Evolutionary conservation across 2,329 filamentous ascomycete species (phyloP).

Genomic region (Periconia digitata): DNA sequence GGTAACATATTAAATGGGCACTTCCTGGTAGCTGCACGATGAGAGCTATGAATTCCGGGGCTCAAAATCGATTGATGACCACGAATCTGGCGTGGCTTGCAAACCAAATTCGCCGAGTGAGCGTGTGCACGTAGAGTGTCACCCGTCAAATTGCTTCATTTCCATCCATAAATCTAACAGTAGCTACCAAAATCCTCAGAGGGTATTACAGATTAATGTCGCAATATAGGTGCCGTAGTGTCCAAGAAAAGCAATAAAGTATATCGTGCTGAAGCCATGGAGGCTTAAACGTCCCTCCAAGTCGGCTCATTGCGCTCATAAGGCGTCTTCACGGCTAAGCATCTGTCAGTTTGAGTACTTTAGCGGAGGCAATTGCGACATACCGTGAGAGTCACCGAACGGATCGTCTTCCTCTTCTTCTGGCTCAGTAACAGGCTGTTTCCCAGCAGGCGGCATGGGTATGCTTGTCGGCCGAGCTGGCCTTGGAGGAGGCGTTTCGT

Average conservation of each 20-base stretch:
- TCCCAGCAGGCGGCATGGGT: conserved; percentile 39
- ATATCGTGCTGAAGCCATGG: not conserved
- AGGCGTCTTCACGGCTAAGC: conserved; percentile 56
- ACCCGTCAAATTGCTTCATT: not conserved
- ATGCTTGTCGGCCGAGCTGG: conserved; percentile 51
- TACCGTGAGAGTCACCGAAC: conserved; percentile 77
- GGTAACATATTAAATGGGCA: too few relatives aligned
- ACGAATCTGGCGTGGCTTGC: too few relatives aligned
- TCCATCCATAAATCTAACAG: not conserved
- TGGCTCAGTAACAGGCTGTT: conserved; percentile 48
- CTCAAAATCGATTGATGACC: too few relatives aligned
- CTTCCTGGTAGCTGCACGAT: too few relatives aligned
- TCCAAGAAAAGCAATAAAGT: not conserved
- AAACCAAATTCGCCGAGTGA: too few relatives aligned
- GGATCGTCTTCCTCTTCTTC: conserved; percentile 70
- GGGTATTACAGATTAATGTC: not conserved
- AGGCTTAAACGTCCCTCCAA: conserved; percentile 44
- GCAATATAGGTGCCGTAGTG: not conserved
- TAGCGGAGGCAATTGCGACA: not conserved
- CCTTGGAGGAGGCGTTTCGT: conserved; percentile 50
- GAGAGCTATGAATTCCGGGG: too few relatives aligned
- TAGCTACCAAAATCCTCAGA: not conserved
- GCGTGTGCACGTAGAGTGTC: not conserved
- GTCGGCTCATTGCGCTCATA: conserved; percentile 37
- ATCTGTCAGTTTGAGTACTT: conserved; percentile 10